Percentiles rank a stretch among this genome's conserved stretches.
Conservation (phyloP, 306 rosid genomes). For the Cotoneaster glaucophyllus region DNA sequence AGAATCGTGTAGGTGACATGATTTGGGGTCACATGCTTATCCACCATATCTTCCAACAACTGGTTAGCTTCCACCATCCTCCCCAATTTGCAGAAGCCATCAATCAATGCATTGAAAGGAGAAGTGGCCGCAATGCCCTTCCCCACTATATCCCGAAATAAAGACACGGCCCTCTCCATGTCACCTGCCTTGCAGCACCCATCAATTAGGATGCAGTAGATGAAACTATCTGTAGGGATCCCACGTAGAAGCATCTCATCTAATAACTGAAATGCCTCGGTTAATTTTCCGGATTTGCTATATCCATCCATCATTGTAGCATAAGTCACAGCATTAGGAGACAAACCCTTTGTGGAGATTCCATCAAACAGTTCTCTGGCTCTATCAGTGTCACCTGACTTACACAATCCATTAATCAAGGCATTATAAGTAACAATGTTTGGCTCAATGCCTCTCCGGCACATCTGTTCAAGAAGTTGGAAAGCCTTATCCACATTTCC, state of each 20-base stretch:
- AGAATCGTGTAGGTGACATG: conserved; percentile 31
- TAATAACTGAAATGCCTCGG: conserved; percentile 29
- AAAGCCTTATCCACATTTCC: conserved; percentile 33
- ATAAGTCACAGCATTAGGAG: conserved; percentile 33
- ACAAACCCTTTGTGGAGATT: conserved; percentile 32
- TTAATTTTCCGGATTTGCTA: conserved; percentile 34
- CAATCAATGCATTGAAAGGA: conserved; percentile 36
- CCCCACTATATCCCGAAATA: conserved; percentile 27
- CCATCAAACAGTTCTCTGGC: conserved; percentile 31
- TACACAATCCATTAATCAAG: conserved; percentile 44
- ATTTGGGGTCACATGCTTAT: conserved; percentile 23
- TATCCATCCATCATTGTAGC: conserved; percentile 36
- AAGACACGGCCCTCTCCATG: conserved; percentile 23
- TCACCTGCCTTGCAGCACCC: conserved; percentile 41
- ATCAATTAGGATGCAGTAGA: conserved; percentile 32
- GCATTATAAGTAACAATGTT: conserved; percentile 30
- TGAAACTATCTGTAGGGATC: conserved; percentile 20
- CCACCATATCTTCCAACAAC: conserved; percentile 27
- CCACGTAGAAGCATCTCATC: conserved; percentile 37
- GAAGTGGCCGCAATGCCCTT: conserved; percentile 26
- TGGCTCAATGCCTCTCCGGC: conserved; percentile 26
- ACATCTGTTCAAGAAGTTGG: conserved; percentile 33
- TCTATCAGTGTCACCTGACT: conserved; percentile 32
- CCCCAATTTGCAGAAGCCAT: conserved; percentile 30
- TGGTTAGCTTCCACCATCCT: conserved; percentile 31